Evolutionary conservation across 2,329 filamentous ascomycete genomes (phyloP), one percentile per base, ranked within the genome.

Genomic region (Neopestalotiopsis clavispora): DNA sequence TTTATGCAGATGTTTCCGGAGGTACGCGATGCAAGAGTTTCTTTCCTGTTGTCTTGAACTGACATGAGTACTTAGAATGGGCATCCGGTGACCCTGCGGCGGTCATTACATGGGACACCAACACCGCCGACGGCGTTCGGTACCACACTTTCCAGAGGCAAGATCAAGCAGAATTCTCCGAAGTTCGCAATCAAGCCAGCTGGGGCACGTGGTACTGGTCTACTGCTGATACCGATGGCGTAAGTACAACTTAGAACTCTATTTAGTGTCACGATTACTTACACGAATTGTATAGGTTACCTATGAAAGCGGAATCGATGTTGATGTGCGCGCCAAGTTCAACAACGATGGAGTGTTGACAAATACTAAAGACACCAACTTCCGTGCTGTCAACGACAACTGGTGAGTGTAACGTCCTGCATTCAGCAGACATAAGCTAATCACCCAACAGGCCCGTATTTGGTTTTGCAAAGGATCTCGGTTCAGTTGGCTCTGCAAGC

Each of bases 181-280:
- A 97, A 77, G 82, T 82, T 13, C 81, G 81, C 56, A 91, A 97
- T 74, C 90, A 91, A 72, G 87, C 93, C 0, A 91, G 94, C 81
- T 97, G 94, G 94, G 94, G 94, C 2, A 90, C 88, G 65, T 88
- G 95, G 81, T 78, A 76, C 79, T 94, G 94, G 78, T 90, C 91
- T 13, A 94, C 89, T 3, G 87, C 89, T 32, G 83, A 85, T 66
- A 77, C 84, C 14, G 76, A 79, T 23, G 85, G 84, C 30, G 82
- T 84, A 78, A 76, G 82, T 79, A 9, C 38, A 49, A 10, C 23
- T 3, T 9, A 42, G 12, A 10, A 12, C 14, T 57, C 34, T n/a
- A 28, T 10, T 40, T 17, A 5, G 34, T 20, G 10, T 32, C 14
- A 6, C n/a, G 10, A 34, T 71, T 20, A 5, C 59, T 76, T 68